Base-by-base conservation (phyloP, 345 rosid genomes). In the Salix suchowensis region DNA sequence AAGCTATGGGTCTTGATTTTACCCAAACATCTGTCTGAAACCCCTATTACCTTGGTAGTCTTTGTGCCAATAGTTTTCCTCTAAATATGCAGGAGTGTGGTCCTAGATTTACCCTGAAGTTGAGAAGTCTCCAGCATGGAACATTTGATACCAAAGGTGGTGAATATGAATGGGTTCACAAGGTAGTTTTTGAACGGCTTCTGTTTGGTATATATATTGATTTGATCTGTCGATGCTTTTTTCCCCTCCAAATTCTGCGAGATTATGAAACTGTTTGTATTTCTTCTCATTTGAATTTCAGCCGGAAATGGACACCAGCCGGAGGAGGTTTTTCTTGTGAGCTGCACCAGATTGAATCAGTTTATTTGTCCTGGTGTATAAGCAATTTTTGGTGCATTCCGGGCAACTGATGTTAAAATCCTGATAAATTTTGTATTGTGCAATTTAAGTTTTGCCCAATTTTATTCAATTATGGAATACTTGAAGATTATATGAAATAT, bases 301-400 rank as follows among this genome's bases (percentile, higher is more conserved):
- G 99, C 90, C 97, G 68, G 97, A 93, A 80, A 93, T 96, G 99
- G 97, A 92, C 79, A 93, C 97, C 5, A 96, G 96, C 89, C 82
- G 97, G 72, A 89, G 99, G 80, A 91, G 99, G 78, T 96, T 96
- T 86, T 96, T 96, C 90, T 78, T 96, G 77, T 93, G 87, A 89
- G 71, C 34, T 77, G 61, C 14, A 26, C 66, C 26, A 16, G 54
- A 48, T 72, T 42, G 21, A n/a, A 62, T 26, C 5, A 42, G 16
- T 21, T 61, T 30, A n/a, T 36, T 28, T 39, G 36, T 1, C 18
- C 18, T 3, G 62, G 69, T 3, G 71, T 44, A 40, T 30, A 28
- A 26, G 24, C 48, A 32, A 28, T 46, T 19, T 28, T 28, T 64
- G 21, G n/a, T n/a, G 4, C 16, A 40, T 58, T 58, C 28, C 9